Evolutionary conservation across 2,329 filamentous ascomycete species (phyloP).

Genomic region (Septoria linicola): DNA sequence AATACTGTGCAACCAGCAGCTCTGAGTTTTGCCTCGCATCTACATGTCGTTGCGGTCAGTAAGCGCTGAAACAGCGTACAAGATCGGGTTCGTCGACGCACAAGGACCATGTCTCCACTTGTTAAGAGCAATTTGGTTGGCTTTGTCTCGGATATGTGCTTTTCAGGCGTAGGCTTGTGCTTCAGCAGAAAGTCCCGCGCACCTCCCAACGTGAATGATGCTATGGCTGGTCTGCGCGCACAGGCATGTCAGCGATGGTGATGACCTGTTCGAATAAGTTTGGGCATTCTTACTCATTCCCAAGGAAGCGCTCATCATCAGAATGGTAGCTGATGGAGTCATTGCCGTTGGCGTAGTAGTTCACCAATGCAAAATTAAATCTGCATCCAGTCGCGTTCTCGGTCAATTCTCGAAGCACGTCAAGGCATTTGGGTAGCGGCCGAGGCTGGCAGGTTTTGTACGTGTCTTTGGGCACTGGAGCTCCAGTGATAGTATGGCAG

Average conservation of each 20-base stretch:
- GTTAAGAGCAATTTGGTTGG: slow-evolving; percentile 56
- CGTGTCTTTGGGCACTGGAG: slow-evolving; percentile 45
- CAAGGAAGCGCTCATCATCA: slow-evolving; percentile 77
- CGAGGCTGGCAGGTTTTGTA: slow-evolving; percentile 61
- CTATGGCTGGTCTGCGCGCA: slow-evolving; percentile 60
- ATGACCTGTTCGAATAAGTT: neutral
- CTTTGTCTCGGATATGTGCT: slow-evolving; percentile 39
- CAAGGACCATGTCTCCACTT: slow-evolving; percentile 72
- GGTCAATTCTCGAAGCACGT: slow-evolving; percentile 60
- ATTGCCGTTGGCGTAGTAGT: slow-evolving; percentile 75
- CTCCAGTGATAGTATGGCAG: slow-evolving; percentile 46
- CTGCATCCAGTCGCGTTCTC: slow-evolving; percentile 64
- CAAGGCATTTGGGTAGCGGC: slow-evolving; percentile 69
- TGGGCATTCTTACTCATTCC: slow-evolving; percentile 44
- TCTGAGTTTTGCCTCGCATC: slow-evolving; percentile 74
- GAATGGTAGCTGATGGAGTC: slow-evolving; percentile 79
- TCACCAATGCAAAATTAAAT: slow-evolving; percentile 79
- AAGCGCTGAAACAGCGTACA: neutral
- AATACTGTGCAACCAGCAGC: slow-evolving; percentile 74
- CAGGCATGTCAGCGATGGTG: neutral
- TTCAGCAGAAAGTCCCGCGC: slow-evolving; percentile 75
- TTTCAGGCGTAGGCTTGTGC: slow-evolving; percentile 61
- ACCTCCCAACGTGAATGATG: slow-evolving; percentile 71
- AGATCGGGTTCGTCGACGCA: neutral
- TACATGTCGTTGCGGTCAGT: neutral